Conservation (phyloP, 108 stramenopile genomes). For the Aurantiochytrium sp. region DNA sequence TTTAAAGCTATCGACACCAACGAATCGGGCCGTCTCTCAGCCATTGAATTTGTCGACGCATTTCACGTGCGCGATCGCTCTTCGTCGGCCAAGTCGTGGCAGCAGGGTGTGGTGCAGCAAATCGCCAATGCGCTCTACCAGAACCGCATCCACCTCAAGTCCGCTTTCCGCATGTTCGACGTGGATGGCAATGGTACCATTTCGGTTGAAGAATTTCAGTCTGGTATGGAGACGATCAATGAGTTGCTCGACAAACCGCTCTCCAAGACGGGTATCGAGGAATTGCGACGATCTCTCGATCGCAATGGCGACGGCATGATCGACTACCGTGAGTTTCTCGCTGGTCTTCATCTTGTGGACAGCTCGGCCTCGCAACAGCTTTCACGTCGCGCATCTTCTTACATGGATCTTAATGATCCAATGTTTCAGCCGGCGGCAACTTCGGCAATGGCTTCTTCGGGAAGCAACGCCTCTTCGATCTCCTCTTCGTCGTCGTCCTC, state of each 20-base stretch:
- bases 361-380: neutral
- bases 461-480: neutral
- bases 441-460: neutral
- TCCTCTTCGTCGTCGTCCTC: neutral
- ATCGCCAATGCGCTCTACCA: constrained; percentile 46
- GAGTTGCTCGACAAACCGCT: constrained; percentile 29
- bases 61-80: neutral
- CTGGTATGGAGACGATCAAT: constrained; percentile 35
- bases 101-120: constrained; percentile 43
- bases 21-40: neutral
- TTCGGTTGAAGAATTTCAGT: constrained; percentile 31
- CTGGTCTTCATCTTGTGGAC: constrained; percentile 35
- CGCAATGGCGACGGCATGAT: constrained; percentile 41
- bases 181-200: constrained; percentile 35
- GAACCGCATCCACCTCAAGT: constrained; percentile 39
- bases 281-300: constrained; percentile 39
- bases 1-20: neutral
- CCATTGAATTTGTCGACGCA: constrained; percentile 20
- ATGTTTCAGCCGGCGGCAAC: neutral
- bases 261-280: constrained; percentile 38
- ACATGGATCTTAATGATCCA: neutral
- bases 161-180: constrained; percentile 40
- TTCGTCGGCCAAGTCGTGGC: constrained; percentile 19
- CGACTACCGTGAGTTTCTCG: constrained; percentile 42
- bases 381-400: neutral